Conservation (phyloP, 805 yeast genomes). For the Ogataea degrootiae region DNA sequence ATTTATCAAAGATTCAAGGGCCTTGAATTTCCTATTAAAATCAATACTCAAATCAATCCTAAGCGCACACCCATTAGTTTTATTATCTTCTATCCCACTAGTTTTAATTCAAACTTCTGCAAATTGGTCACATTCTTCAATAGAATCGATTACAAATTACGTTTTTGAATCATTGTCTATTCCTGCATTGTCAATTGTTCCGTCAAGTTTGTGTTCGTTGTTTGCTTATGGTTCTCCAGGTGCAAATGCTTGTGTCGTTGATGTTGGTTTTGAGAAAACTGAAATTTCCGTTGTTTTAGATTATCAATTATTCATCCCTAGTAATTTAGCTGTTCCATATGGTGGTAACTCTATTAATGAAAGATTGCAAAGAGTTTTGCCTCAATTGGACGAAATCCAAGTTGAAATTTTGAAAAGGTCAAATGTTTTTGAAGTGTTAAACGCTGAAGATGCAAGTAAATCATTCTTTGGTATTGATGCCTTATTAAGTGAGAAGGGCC, state of each 20-base stretch:
- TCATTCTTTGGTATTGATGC: constrained; percentile 61
- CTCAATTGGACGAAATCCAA: constrained; percentile 51
- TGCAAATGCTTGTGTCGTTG: constrained; percentile 68
- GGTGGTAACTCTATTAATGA: constrained; percentile 70
- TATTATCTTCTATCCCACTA: constrained; percentile 52
- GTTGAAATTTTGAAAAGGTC: constrained; percentile 73
- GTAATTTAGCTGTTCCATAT: constrained; percentile 28
- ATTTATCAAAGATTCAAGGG: constrained; percentile 59
- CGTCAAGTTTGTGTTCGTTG: constrained; percentile 61
- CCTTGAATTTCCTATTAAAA: constrained; percentile 59
- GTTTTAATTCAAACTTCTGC: constrained; percentile 57
- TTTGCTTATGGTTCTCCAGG: constrained; percentile 62
- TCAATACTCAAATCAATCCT: constrained; percentile 46
- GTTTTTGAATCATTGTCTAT: constrained; percentile 70
- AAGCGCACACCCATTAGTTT: constrained; percentile 26
- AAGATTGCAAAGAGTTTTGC: constrained; percentile 47
- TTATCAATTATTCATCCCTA: constrained; percentile 55
- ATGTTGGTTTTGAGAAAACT: constrained; percentile 70
- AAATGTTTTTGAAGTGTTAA: constrained; percentile 72
- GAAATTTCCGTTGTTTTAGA: constrained; percentile 81
- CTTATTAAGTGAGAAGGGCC: constrained; percentile 18
- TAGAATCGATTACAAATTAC: constrained; percentile 70
- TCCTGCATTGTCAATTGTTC: constrained; percentile 66
- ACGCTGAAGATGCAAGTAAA: constrained; percentile 56
- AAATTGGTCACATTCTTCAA: constrained; percentile 62